Evolutionary conservation across 2,329 filamentous ascomycete genomes (phyloP).

Genomic region (Paecilomyces variotii): DNA sequence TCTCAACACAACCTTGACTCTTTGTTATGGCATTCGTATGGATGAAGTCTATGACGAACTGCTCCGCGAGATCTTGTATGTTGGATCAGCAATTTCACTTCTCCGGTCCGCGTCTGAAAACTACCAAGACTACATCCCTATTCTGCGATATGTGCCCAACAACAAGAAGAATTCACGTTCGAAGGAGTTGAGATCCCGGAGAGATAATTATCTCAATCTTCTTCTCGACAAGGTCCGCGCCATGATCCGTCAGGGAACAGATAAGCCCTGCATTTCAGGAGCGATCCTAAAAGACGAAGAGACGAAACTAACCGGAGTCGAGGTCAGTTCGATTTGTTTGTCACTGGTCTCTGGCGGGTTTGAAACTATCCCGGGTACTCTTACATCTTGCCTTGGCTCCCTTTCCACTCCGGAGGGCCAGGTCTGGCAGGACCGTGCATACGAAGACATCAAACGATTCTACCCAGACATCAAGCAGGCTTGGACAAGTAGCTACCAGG

Average conservation of each 20-base stretch:
- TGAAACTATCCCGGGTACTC: conserved; percentile 66
- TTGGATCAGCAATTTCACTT: conserved; percentile 65
- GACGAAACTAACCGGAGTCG: conserved; percentile 56
- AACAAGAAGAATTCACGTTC: conserved; percentile 50
- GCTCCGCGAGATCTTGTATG: conserved; percentile 63
- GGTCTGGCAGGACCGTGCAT: conserved; percentile 57
- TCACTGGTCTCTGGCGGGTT: conserved; percentile 70
- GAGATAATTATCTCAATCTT: conserved; percentile 55
- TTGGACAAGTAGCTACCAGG: conserved; percentile 57
- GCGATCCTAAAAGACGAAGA: conserved; percentile 60
- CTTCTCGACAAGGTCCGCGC: conserved; percentile 48
- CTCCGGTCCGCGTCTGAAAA: conserved; percentile 72
- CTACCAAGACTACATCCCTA: conserved; percentile 69
- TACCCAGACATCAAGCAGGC: conserved; percentile 58
- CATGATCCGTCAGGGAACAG: conserved; percentile 49
- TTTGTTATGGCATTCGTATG: conserved; percentile 69
- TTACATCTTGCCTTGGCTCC: conserved; percentile 65
- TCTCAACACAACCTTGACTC: conserved; percentile 62
- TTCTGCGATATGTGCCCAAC: conserved; percentile 53
- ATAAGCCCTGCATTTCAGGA: conserved; percentile 56
- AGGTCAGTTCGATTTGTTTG: conserved; percentile 66
- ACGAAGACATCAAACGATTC: conserved; percentile 56
- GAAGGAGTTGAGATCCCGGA: conserved; percentile 52
- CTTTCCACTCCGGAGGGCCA: conserved; percentile 57
- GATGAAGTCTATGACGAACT: conserved; percentile 58